phyloP scores from a whole-genome alignment of 2,329 filamentous ascomycete species.

The Bipolaris zeicola region DNA sequence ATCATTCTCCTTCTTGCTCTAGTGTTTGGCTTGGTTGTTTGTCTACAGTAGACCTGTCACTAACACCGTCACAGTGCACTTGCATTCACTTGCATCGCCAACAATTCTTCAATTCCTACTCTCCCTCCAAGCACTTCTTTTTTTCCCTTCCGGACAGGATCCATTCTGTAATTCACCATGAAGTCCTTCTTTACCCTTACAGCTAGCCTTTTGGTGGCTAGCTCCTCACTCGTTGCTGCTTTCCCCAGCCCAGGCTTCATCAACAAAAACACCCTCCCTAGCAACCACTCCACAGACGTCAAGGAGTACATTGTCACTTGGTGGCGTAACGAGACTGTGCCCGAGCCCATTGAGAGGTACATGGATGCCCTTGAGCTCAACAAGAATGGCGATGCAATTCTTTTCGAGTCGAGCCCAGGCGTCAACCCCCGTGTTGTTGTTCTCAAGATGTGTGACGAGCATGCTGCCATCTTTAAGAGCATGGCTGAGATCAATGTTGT shows the following conservation, averaged over 20 bases:
- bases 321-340: conserved; percentile 25
- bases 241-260: conserved; percentile 34
- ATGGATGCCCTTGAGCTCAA: conserved; percentile 37
- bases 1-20: conserved; percentile 8
- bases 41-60: conserved; percentile 16
- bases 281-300: conserved; percentile 39
- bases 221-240: conserved; percentile 25
- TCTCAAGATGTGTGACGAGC: conserved; percentile 50
- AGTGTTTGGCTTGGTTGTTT: conserved; percentile 13
- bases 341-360: conserved; percentile 12
- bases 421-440: conserved; percentile 50
- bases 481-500: conserved; percentile 51
- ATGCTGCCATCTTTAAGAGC: conserved; percentile 46
- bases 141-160: conserved; percentile 27
- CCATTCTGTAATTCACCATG: conserved; percentile 37
- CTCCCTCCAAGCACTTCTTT: conserved; percentile 14
- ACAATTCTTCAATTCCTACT: conserved; percentile 22
- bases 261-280: conserved; percentile 21
- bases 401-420: conserved; percentile 47
- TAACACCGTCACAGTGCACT: conserved; percentile 31
- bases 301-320: conserved; percentile 37
- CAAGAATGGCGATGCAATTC: conserved; percentile 37
- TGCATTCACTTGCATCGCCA: conserved; percentile 25
- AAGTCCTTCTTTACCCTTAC: conserved; percentile 36
- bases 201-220: conserved; percentile 35